Evolutionary conservation across 805 yeast genomes (phyloP), one percentile per base, ranked within the genome.

Genomic region (Wickerhamiella parazyma): DNA sequence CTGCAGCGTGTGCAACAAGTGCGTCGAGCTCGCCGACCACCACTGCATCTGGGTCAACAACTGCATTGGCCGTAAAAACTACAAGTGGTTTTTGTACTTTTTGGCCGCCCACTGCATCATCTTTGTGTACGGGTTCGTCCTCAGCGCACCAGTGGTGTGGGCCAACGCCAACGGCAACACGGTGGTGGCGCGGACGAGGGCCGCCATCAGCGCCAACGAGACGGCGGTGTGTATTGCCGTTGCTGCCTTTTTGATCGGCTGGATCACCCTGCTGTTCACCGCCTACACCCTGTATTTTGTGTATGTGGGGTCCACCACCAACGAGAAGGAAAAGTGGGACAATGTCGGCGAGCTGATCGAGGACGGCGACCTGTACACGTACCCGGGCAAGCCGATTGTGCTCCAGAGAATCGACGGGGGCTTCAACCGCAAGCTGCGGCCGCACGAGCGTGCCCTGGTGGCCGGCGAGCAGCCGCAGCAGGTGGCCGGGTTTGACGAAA

Each of bases 281-380:
- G 55, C 51, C 21, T 57, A 67, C 46, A 82, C 78, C 50, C 33
- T 75, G 20, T 55, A 67, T 25, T 67, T 73, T 49, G 62, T 80
- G 2, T 69, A 67, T 49, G 66, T 71, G 34, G 94, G 94, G 0
- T 76, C 76, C 57, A 80, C 91, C 10, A 78, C 87, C 3, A 80
- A 78, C 53, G 94, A 82, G 58, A 63, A 72, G 14, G 75, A 67
- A 41, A 82, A 82, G 55, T 82, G 93, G 93, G 71, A 64, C 16
- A 74, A 68, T 3, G 66, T 82, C 11, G 76, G 76, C 44, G 69
- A 71, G 39, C 63, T 75, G 45, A 58, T 73, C 41, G 52, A 64
- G 8, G 64, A 66, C 10, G 68, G 69, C 1, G 55, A 51, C 22
- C 55, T 76, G 6, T 63, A 53, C 36, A 46, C 50, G 24, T 64